A percentile compares a stretch with the other conserved stretches of the same genome.
phyloP scores from a whole-genome alignment of 2,329 filamentous ascomycete genomes.

The Trematosphaeria pertusa region DNA sequence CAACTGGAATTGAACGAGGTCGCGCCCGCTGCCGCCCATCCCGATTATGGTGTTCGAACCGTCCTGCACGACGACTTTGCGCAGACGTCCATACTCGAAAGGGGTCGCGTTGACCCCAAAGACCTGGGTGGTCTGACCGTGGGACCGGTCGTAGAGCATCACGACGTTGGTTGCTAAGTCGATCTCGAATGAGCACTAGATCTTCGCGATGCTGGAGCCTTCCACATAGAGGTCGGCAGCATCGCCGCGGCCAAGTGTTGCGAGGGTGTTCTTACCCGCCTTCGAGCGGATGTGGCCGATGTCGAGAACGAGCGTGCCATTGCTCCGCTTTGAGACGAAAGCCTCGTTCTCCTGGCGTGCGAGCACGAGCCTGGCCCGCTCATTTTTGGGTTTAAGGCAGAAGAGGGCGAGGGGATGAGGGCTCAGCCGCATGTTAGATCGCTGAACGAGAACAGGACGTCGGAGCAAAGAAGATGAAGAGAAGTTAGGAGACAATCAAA shows the following conservation, averaged over 20 bases:
- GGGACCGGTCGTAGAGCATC: constrained; percentile 25
- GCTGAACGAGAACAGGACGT: neutral
- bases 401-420: constrained; percentile 5
- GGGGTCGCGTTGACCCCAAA: constrained; percentile 17
- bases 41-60: constrained; percentile 19
- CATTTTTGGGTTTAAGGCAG: constrained; percentile 1
- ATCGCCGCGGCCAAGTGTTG: constrained; percentile 1
- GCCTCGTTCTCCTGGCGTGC: neutral
- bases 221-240: constrained; percentile 18
- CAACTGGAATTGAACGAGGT: constrained; percentile 5
- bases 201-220: constrained; percentile 16
- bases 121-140: constrained; percentile 17
- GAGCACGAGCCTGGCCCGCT: neutral
- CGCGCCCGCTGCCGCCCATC: constrained; percentile 13
- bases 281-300: constrained; percentile 6
- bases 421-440: neutral
- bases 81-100: constrained; percentile 16
- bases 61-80: constrained; percentile 17
- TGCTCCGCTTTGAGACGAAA: neutral
- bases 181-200: constrained; percentile 28
- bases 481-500: no score
- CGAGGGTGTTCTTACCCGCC: constrained; percentile 2
- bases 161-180: constrained; percentile 6
- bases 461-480: no score
- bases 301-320: constrained; percentile 4